phyloP scores from a whole-genome alignment of 768 basidiomycete genomes.

The Termitomyces bulborhizus region DNA sequence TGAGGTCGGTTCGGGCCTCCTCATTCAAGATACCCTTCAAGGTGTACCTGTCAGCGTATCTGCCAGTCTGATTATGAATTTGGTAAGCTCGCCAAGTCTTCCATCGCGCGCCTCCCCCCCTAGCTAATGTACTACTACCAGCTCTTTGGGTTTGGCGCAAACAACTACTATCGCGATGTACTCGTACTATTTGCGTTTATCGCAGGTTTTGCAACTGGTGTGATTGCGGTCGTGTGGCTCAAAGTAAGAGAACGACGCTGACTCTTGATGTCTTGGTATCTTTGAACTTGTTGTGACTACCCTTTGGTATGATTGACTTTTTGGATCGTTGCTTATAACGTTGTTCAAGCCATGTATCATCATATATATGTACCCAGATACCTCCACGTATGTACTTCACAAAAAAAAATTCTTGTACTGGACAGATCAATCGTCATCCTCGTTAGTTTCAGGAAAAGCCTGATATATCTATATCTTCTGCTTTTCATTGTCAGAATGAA shows the following conservation, averaged over 20 bases:
- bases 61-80: constrained; percentile 79
- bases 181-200: constrained; percentile 84
- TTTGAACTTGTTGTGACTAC: not conserved
- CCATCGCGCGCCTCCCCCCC: not conserved
- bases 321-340: not conserved
- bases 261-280: not conserved
- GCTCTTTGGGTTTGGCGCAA: constrained; percentile 81
- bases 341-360: not conserved
- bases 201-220: constrained; percentile 64
- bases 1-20: constrained; percentile 83
- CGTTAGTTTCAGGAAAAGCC: not conserved
- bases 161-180: constrained; percentile 87
- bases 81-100: constrained; percentile 37
- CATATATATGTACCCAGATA: not conserved
- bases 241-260: constrained; percentile 72
- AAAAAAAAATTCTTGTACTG: not conserved
- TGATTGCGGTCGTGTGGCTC: constrained; percentile 76
- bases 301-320: not conserved
- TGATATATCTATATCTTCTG: not conserved
- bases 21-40: constrained; percentile 71
- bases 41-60: constrained; percentile 82
- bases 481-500: not conserved
- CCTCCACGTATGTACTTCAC: too few relatives aligned
- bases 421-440: not conserved
- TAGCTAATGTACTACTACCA: constrained; percentile 19